phyloP scores from a whole-genome alignment of 208 protist species.

The Eutreptiella sp. region DNA sequence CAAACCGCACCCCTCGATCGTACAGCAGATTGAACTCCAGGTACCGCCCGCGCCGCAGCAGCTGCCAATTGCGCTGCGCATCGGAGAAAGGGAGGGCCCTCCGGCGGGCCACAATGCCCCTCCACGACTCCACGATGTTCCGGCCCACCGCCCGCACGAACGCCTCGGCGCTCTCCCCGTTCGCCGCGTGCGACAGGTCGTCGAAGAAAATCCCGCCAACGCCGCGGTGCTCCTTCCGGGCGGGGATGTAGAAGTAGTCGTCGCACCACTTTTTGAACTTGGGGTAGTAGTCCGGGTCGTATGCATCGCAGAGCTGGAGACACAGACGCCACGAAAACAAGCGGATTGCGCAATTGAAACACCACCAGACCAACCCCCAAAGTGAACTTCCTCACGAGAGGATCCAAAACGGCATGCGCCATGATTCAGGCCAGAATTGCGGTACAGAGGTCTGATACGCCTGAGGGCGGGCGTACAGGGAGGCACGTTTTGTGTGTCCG shows the following conservation, averaged over 20 bases:
- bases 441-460: too few relatives aligned
- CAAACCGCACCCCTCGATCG: slow-evolving; percentile 45
- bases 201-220: slow-evolving; percentile 57
- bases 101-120: too few relatives aligned
- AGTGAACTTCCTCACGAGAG: too few relatives aligned
- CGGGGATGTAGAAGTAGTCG: slow-evolving; percentile 44
- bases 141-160: slow-evolving; percentile 19
- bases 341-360: too few relatives aligned
- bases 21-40: slow-evolving; percentile 36
- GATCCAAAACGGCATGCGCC: too few relatives aligned
- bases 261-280: slow-evolving; percentile 47
- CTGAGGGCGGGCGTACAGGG: too few relatives aligned
- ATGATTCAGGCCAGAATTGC: too few relatives aligned
- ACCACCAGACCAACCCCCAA: too few relatives aligned
- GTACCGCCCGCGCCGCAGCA: slow-evolving; percentile 35
- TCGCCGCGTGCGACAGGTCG: too few relatives aligned
- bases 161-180: too few relatives aligned
- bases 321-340: slow-evolving; percentile 28
- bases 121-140: neutral
- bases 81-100: neutral
- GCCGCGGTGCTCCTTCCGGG: slow-evolving; percentile 46
- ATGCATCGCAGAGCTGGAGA: slow-evolving; percentile 38
- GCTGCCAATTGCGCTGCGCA: neutral
- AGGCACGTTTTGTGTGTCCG: too few relatives aligned
- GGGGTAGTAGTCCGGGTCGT: slow-evolving; percentile 30